Base-by-base conservation (phyloP, 2,329 filamentous ascomycete genomes). In the Fusarium xyrophilum region DNA sequence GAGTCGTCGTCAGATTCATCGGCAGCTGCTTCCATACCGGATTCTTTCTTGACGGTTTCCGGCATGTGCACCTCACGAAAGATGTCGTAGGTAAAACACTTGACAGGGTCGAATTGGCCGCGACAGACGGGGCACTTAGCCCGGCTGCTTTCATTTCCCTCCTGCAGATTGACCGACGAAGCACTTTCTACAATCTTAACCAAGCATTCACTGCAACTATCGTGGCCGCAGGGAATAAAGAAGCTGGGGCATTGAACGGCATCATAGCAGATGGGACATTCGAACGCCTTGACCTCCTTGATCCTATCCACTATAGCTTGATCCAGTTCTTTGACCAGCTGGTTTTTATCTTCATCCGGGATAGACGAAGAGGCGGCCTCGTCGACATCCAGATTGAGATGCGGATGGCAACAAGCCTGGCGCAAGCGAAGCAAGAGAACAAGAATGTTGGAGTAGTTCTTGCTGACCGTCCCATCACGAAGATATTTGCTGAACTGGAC, bases 241-340 rank as follows among this genome's bases (percentile, higher is more conserved):
- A 97, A 92, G 6, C 86, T 86, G 0, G 92, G 91, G 65, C 94
- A 93, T 17, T 86, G 83, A 10, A 90, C 87, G 5, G 84, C 88
- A 73, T 97, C 93, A 61, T 91, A 89, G 76, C 93, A 97, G 23
- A 96, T 89, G 0, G 92, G 92, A 73, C 93, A 97, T 75, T 94
- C 90, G 51, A 95, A 92, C 4, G 83, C 85, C 2, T 88, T 83
- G 2, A 77, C 76, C 3, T 74, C 76, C 69, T 82, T 91, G 74
- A 96, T 84, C 10, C 92, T 87, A n/a, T 81, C 74, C 21, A 96
- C 83, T 15, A 93, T 91, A 19, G 86, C 81, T 1, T 77, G 70
- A 9, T 82, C 77, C 14, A 97, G 81, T 23, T 82, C 76, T 71
- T 86, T 85, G 3, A 93, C 92, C 23, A 92, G 83, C 4, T 84